Base-by-base conservation (phyloP, 148 eudicot species). In the Dianthus caryophyllus region DNA sequence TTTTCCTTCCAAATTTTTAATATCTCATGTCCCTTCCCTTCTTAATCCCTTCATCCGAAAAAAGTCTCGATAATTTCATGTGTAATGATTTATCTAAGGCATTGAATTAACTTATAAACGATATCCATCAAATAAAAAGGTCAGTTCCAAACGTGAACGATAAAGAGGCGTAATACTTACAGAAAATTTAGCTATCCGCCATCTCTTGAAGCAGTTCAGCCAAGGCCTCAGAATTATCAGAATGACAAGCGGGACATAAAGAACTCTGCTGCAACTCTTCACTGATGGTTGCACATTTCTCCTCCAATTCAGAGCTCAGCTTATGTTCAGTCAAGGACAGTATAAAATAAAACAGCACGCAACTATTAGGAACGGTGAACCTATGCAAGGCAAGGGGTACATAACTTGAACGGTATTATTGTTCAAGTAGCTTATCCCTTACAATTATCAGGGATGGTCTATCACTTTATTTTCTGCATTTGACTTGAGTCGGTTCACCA, bases 231-330 rank as follows among this genome's bases (percentile, higher is more conserved):
- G 78, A 79, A 65, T 84, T 86, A 72, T 86, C 85, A 39, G 47
- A 66, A 61, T 81, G 80, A 77, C 97, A 88, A 68, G 73, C 67
- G 33, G 90, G 90, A 68, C 97, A 91, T 59, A 84, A 25, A 52
- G 81, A 83, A 68, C 73, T 83, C 69, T 65, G 85, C 82, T 91
- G 96, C 84, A 91, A 70, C 79, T 86, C 85, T 49, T 91, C 88
- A 64, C 85, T 81, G 41, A 82, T 74, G 54, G 82, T 70, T 68
- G 87, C 83, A 82, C 73, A 78, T 24, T 26, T 71, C 69, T 73
- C 72, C 72, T 91, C 97, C 66, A 81, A 16, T 71, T 78, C 74
- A 11, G 97, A 75, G 70, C 81, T 81, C 90, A 77, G 90, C 96
- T 58, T 88, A 73, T 76, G 75, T 67, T 73, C 43, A 64, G 88